Conservation (phyloP, 306 rosid genomes). For the Albizia julibrissin region DNA sequence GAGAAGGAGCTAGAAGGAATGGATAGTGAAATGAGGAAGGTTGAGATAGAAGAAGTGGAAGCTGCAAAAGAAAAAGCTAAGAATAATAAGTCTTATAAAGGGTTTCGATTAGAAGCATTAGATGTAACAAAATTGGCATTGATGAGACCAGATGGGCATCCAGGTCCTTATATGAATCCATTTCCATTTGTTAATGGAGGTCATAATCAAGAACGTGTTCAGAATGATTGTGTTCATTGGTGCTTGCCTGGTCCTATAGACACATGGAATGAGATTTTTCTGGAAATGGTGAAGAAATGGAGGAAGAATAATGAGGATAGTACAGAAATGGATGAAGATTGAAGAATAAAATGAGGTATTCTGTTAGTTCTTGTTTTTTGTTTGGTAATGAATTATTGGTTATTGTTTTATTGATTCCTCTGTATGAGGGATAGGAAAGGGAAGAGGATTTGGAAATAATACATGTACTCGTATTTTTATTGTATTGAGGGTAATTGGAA, state of each 20-base stretch:
- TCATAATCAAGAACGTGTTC: constrained; percentile 54
- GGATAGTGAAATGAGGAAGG: constrained; percentile 77
- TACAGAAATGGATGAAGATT: constrained; percentile 10
- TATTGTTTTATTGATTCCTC: constrained; percentile 25
- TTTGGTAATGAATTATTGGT: constrained; percentile 1
- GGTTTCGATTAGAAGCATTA: constrained; percentile 63
- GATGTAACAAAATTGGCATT: constrained; percentile 72
- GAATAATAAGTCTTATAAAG: constrained; percentile 11
- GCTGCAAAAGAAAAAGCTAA: constrained; percentile 51
- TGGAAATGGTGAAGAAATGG: constrained; percentile 64
- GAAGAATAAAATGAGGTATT: constrained; percentile 39
- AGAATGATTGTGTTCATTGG: constrained; percentile 97
- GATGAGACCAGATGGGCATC: constrained; percentile 93
- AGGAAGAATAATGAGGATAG: constrained; percentile 8
- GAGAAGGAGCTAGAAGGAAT: constrained; percentile 80
- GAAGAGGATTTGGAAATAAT: background rate
- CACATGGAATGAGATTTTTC: constrained; percentile 88
- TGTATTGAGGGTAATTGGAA: background rate
- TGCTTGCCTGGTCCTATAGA: constrained; percentile 96
- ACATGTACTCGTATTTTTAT: background rate
- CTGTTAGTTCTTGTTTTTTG: background rate
- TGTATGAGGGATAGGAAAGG: constrained; percentile 15
- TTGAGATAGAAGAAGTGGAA: constrained; percentile 77
- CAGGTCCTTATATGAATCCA: constrained; percentile 88
- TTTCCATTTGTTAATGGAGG: constrained; percentile 72